Evolutionary conservation across 2,329 filamentous ascomycete genomes (phyloP).

Genomic region (Alternaria viburni): DNA sequence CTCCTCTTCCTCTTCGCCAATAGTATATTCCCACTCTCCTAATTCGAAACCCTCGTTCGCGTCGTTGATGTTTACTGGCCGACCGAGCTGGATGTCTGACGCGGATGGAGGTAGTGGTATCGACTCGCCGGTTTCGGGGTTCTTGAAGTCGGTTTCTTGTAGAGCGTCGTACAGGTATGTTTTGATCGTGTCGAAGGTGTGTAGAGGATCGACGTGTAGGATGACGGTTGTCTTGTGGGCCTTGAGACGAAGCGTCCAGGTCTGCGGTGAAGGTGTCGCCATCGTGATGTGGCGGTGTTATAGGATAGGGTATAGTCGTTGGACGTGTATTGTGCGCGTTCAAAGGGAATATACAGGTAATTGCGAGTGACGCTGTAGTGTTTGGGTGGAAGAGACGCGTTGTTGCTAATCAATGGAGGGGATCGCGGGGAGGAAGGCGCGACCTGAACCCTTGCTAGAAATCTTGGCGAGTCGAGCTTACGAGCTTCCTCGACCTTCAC

Average conservation of each 20-base stretch:
- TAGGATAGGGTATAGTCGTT: no score
- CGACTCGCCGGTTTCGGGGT: conserved; percentile 39
- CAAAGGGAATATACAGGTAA: neutral
- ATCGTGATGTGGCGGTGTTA: conserved; percentile 10
- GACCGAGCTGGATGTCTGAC: conserved; percentile 51
- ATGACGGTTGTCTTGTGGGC: conserved; percentile 54
- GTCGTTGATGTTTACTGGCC: conserved; percentile 50
- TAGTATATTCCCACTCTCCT: conserved; percentile 41
- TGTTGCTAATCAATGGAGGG: conserved; percentile 5
- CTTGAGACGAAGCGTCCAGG: conserved; percentile 57
- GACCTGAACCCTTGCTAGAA: conserved; percentile 9
- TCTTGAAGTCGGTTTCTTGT: conserved; percentile 44
- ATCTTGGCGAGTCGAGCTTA: conserved; percentile 28
- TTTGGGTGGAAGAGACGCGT: neutral
- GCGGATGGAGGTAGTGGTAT: conserved; percentile 49
- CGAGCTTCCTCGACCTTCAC: neutral
- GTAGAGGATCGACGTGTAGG: conserved; percentile 54
- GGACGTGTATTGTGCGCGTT: neutral
- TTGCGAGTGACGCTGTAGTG: neutral
- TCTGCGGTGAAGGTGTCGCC: conserved; percentile 32
- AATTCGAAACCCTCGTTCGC: conserved; percentile 49
- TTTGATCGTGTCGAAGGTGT: conserved; percentile 51
- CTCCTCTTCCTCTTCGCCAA: conserved; percentile 36
- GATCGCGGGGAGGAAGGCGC: conserved; percentile 13
- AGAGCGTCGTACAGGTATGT: conserved; percentile 51